Percentiles rank a stretch among this genome's conserved stretches.
These are phyloP conservation scores for Parathielavia appendiculata DNA, from an alignment of 495 filamentous ascomycete genomes.

Conservation along the genomic window DNA sequence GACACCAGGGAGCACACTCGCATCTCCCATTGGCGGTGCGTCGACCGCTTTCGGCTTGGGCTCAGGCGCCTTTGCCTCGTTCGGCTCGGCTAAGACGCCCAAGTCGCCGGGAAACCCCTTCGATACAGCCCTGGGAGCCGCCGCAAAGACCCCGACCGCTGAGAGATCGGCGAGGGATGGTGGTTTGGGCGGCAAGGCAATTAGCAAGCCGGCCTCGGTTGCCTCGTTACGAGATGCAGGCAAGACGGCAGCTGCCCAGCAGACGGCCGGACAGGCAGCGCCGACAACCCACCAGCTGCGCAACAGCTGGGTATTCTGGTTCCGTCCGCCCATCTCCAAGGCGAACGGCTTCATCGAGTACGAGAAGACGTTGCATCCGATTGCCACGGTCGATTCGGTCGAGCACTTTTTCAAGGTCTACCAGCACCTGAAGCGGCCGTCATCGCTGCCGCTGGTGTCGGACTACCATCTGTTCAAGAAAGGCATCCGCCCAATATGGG, in stretches of 20 bases:
- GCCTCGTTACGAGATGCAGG: constrained; percentile 38
- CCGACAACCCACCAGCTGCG: constrained; percentile 60
- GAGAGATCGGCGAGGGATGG: constrained; percentile 53
- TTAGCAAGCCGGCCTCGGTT: constrained; percentile 38
- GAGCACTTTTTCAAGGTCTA: constrained; percentile 95
- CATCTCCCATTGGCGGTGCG: constrained; percentile 79
- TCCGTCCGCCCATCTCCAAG: constrained; percentile 88
- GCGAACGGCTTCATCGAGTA: constrained; percentile 86
- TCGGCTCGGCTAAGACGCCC: constrained; percentile 80
- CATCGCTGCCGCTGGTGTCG: constrained; percentile 79
- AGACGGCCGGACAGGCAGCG: constrained; percentile 20
- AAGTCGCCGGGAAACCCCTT: constrained; percentile 81
- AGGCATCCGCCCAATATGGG: constrained; percentile 95
- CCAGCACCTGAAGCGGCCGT: constrained; percentile 83
- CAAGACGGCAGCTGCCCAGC: constrained; percentile 26
- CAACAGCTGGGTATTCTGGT: constrained; percentile 94
- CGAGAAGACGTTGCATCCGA: constrained; percentile 87
- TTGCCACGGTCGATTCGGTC: constrained; percentile 73
- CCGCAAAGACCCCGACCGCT: constrained; percentile 57
- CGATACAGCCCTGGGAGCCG: constrained; percentile 60
- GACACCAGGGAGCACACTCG: constrained; percentile 65
- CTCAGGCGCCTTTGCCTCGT: constrained; percentile 92
- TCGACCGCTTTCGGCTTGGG: constrained; percentile 92
- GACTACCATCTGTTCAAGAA: constrained; percentile 99
- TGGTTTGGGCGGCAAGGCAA: constrained; percentile 41